Percentiles rank a stretch among this genome's conserved stretches.
phyloP scores from a whole-genome alignment of 176 grass and related monocot species.

The Panicum miliaceum region DNA sequence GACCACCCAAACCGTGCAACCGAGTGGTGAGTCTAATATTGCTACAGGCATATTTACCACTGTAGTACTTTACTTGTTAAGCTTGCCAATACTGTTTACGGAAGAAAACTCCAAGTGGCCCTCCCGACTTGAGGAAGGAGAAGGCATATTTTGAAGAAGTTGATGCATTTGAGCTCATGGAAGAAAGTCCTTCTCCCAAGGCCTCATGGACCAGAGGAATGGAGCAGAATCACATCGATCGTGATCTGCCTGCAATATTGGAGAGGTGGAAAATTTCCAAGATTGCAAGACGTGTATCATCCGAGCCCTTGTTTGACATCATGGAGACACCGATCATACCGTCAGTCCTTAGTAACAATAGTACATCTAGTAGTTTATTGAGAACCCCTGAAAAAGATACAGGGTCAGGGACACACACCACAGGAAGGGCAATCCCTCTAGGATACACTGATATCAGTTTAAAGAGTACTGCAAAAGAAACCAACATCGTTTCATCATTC shows the following conservation, averaged over 20 bases:
- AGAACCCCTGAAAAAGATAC: slow-evolving; percentile 55
- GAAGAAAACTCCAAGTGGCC: slow-evolving; percentile 53
- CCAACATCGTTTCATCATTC: slow-evolving; percentile 44
- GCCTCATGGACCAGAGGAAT: slow-evolving; percentile 65
- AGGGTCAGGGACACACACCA: slow-evolving; percentile 23
- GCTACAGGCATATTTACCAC: neutral
- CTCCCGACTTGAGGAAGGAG: slow-evolving; percentile 72
- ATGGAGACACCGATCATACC: slow-evolving; percentile 63
- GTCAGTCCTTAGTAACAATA: slow-evolving; percentile 43
- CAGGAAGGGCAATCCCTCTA: slow-evolving; percentile 34
- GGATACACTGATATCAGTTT: slow-evolving; percentile 37
- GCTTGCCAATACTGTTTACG: slow-evolving; percentile 48
- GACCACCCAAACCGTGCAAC: slow-evolving; percentile 56
- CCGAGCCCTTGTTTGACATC: slow-evolving; percentile 60
- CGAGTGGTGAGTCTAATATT: slow-evolving; percentile 31
- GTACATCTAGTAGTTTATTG: slow-evolving; percentile 17
- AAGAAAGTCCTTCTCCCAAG: slow-evolving; percentile 86
- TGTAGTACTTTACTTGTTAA: slow-evolving; percentile 35
- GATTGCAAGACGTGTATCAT: slow-evolving; percentile 50
- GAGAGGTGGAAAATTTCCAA: slow-evolving; percentile 82
- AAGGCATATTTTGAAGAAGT: slow-evolving; percentile 87
- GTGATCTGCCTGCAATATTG: slow-evolving; percentile 76
- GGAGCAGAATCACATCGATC: slow-evolving; percentile 45
- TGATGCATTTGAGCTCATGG: slow-evolving; percentile 79
- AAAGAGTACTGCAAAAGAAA: slow-evolving; percentile 26